phyloP scores from a whole-genome alignment of 2,329 filamentous ascomycete genomes.

The Bretziella fagacearum region DNA sequence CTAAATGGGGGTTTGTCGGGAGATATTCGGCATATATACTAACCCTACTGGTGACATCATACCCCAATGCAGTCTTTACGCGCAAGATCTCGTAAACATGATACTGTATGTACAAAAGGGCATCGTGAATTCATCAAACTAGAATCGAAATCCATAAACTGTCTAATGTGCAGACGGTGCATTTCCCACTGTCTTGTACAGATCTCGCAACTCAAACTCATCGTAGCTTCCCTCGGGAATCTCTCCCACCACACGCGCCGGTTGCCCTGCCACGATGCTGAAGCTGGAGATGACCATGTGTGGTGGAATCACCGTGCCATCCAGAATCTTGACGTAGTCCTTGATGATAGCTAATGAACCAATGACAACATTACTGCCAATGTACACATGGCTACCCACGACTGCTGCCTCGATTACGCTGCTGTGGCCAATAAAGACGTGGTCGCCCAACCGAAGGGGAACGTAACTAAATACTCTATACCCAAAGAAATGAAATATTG shows the following conservation, averaged over 20 bases:
- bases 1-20: not conserved
- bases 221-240: conserved; percentile 54
- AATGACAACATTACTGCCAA: conserved; percentile 60
- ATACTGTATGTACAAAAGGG: not conserved
- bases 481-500: not conserved
- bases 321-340: conserved; percentile 77
- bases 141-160: not conserved
- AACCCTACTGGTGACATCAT: conserved; percentile 3
- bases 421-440: conserved; percentile 70
- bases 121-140: conserved; percentile 5
- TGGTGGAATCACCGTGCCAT: conserved; percentile 65
- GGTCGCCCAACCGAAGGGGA: conserved; percentile 82
- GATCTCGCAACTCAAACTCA: conserved; percentile 44
- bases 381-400: conserved; percentile 71
- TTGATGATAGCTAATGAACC: conserved; percentile 84
- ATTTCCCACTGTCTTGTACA: conserved; percentile 49
- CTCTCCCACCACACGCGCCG: conserved; percentile 66
- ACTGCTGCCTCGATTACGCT: conserved; percentile 68
- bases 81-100: too few species aligned
- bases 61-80: too few species aligned
- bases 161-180: conserved; percentile 24
- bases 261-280: conserved; percentile 71
- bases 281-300: conserved; percentile 90
- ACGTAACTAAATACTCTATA: conserved; percentile 54
- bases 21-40: not conserved